Base-by-base conservation (phyloP, 164 flowering plant species). In the Chimonanthus salicifolius region DNA sequence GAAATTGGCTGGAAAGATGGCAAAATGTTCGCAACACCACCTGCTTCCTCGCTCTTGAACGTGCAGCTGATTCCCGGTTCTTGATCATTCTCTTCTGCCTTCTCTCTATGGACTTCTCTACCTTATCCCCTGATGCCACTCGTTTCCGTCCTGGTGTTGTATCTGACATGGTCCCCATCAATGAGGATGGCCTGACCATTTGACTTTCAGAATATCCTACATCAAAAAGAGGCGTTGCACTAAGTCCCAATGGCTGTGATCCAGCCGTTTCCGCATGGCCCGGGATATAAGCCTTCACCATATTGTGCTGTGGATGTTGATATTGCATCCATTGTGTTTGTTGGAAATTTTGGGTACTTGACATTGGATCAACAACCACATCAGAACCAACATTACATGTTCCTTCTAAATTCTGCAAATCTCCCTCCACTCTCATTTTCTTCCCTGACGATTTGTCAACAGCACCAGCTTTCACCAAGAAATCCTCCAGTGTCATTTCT, bases 31-130 rank as follows among this genome's bases (percentile, higher is more conserved):
- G 46, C 63, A 74, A 74, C 6, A 69, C 5, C 20, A 85, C 98
- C 96, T 93, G 98, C 78, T 92, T 92, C 84, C 97, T 85, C 20
- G 98, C 96, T 70, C 98, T 87, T 71, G 98, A 94, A 6, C 98
- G 85, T 8, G 98, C 98, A 64, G 98, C 98, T 76, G 98, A 94
- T 74, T 94, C 98, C 77, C 98, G 75, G 72, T 94, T 94, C 84
- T 92, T 94, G 66, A 94, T 94, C 92, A 90, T 94, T 67, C 97
- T 84, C 84, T 88, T 94, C 79, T 89, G 94, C 84, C 93, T 87
- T 83, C 97, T 86, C 82, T 94, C 97, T 46, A 85, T 86, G 58
- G 91, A 83, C 78, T 85, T 94, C 83, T 86, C 98, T 49, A 86
- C 71, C 66, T 87, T 58, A 13, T 89, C 89, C 51, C 78, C 92